These are phyloP conservation scores for Xylariaceae sp. DNA, from an alignment of 2,329 filamentous ascomycete species.

Conservation along the genomic window DNA sequence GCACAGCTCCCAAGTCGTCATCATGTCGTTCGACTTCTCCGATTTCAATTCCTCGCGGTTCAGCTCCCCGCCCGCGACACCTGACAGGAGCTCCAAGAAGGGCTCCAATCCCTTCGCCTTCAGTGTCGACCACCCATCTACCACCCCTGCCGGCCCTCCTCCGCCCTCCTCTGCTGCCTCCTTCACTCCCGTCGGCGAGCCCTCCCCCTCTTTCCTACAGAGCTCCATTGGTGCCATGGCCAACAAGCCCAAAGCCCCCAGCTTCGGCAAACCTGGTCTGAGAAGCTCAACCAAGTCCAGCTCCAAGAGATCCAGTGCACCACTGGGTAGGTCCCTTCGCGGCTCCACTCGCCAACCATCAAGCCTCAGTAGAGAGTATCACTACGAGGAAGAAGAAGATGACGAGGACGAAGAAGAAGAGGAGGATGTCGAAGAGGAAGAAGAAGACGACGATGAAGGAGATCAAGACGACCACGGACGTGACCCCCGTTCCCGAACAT, in stretches of 20 bases:
- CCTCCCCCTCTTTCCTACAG: slow-evolving; percentile 52
- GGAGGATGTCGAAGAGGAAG: not conserved
- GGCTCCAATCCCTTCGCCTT: slow-evolving; percentile 38
- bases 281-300: slow-evolving; percentile 28
- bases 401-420: not conserved
- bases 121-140: slow-evolving; percentile 45
- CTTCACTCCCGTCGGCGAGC: slow-evolving; percentile 56
- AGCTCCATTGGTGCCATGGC: slow-evolving; percentile 50
- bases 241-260: slow-evolving; percentile 38
- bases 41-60: slow-evolving; percentile 29
- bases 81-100: slow-evolving; percentile 39
- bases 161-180: slow-evolving; percentile 49
- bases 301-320: slow-evolving; percentile 39
- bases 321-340: slow-evolving; percentile 49
- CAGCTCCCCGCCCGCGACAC: slow-evolving; percentile 49
- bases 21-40: slow-evolving; percentile 38
- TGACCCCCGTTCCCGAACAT: slow-evolving; percentile 17
- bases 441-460: slow-evolving; percentile 5
- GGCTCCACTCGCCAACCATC: slow-evolving; percentile 46
- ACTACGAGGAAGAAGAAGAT: slow-evolving; percentile 30
- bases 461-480: slow-evolving; percentile 13
- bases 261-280: slow-evolving; percentile 36
- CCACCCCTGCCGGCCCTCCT: slow-evolving; percentile 52
- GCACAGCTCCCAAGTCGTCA: slow-evolving; percentile 12
- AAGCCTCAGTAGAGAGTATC: slow-evolving; percentile 47